Percentiles rank a stretch among this genome's conserved stretches.
Evolutionary conservation across 1,284 basidiomycete species (phyloP).

Genomic region (Trichosporon sp.): DNA sequence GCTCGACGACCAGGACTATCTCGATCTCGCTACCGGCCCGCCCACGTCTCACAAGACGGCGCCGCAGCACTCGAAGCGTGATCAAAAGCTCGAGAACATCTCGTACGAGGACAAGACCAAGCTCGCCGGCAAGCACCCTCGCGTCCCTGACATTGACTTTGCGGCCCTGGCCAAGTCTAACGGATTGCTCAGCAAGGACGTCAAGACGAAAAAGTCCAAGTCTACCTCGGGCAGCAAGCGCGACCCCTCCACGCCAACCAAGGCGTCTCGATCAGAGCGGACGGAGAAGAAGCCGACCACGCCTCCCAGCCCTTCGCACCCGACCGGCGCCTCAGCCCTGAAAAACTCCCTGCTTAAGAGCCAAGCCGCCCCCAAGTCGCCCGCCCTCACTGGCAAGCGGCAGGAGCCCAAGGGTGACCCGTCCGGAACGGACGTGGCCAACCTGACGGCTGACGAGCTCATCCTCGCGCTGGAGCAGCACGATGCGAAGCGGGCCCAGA

Average conservation of each 20-base stretch:
- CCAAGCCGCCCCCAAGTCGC: slow-evolving; percentile 33
- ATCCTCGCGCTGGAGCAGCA: slow-evolving; percentile 58
- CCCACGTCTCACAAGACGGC: slow-evolving; percentile 53
- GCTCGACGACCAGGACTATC: slow-evolving; percentile 57
- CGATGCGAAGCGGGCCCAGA: slow-evolving; percentile 50
- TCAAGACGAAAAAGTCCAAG: slow-evolving; percentile 38
- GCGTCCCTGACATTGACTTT: slow-evolving; percentile 51
- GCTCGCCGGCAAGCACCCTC: slow-evolving; percentile 52
- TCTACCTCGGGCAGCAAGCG: slow-evolving; percentile 21
- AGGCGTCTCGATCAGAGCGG: neutral
- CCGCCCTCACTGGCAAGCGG: slow-evolving; percentile 50
- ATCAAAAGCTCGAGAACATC: slow-evolving; percentile 54
- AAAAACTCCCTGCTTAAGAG: slow-evolving; percentile 16
- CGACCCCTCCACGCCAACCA: slow-evolving; percentile 30
- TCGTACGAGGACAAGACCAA: slow-evolving; percentile 54
- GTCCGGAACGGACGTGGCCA: slow-evolving; percentile 43
- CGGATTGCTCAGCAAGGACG: slow-evolving; percentile 44
- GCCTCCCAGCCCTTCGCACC: slow-evolving; percentile 18
- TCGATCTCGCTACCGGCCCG: slow-evolving; percentile 59
- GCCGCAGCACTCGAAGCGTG: slow-evolving; percentile 51
- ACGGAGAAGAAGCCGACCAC: neutral
- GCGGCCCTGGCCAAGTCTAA: slow-evolving; percentile 49
- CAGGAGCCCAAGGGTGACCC: slow-evolving; percentile 42
- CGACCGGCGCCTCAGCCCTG: neutral
- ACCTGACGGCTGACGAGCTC: slow-evolving; percentile 58